Base-by-base conservation (phyloP, 441 rosid species). In the Erodium trifolium region DNA sequence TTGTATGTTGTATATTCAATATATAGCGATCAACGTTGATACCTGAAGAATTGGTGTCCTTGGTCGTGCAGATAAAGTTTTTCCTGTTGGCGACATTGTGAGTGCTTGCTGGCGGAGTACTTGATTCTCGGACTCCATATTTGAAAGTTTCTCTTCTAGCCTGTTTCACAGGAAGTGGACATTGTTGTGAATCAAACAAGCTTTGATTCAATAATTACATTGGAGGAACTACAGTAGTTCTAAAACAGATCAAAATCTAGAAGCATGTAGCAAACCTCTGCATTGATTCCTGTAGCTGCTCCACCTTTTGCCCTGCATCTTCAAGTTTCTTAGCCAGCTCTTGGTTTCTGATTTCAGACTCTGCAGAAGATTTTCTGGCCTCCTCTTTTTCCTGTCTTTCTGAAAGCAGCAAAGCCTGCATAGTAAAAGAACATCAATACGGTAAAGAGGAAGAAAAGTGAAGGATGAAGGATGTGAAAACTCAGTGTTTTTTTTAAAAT, bases 101-200 rank as follows among this genome's bases (percentile, higher is more conserved):
- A 96, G 81, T 69, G 99, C 94, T 80, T 96, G 99, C 83, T 96
- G 97, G 62, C 99, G 94, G 69, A 96, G 96, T 66, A 96, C 98
- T 87, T 96, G 99, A 82, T 82, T 96, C 82, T 96, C 99, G 6
- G 99, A 93, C 81, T 96, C 99, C 65, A 87, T 88, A 81, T 96
- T 96, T 72, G 97, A 86, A 76, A 96, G 96, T 71, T 89, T 96
- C 76, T 96, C 98, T 83, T 96, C 98, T 65, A 93, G 73, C 79
- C 99, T 96, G 84, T 72, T 76, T n/a, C 70, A 71, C 71, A 62
- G 57, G 17, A 53, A 79, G n/a, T n/a, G n/a, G n/a, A n/a, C n/a
- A n/a, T n/a, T n/a, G n/a, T n/a, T n/a, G n/a, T n/a, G n/a, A n/a
- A n/a, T n/a, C n/a, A n/a, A n/a, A n/a, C n/a, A n/a, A n/a, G 27